Evolutionary conservation across 2,329 filamentous ascomycete species (phyloP).

Genomic region (Trichoderma pleuroti): DNA sequence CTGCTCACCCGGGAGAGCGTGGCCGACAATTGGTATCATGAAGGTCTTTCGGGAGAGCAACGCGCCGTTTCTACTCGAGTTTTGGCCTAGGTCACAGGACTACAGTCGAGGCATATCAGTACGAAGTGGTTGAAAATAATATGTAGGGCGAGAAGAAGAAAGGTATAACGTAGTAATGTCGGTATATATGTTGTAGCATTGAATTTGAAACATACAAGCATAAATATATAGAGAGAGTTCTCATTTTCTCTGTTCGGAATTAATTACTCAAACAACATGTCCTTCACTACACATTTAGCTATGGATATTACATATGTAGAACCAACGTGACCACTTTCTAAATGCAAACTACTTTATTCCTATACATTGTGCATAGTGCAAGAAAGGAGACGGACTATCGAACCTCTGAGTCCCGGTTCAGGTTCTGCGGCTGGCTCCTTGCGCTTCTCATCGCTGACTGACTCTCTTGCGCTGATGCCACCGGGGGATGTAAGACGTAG

Average conservation of each 20-base stretch:
- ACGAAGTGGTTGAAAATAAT: not conserved
- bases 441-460: not conserved
- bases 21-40: not conserved
- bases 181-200: not conserved
- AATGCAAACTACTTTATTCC: too few species aligned
- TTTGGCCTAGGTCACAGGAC: not conserved
- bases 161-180: not conserved
- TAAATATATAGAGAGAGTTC: too few species aligned
- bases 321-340: too few species aligned
- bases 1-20: not conserved
- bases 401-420: not conserved
- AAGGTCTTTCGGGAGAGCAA: not conserved
- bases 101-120: not conserved
- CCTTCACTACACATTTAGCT: not conserved
- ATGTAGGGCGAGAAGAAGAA: not conserved
- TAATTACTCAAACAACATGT: too few species aligned
- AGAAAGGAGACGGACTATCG: not conserved
- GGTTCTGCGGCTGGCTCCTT: not conserved
- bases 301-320: not conserved
- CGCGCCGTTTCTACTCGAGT: not conserved
- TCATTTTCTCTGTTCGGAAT: not conserved
- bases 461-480: not conserved
- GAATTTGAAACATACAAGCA: not conserved
- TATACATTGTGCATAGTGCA: not conserved
- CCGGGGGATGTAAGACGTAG: not conserved